Percentiles rank a stretch among this genome's conserved stretches.
Evolutionary conservation across 1,284 basidiomycete genomes (phyloP).

Genomic region (Mycosarcoma maydis): DNA sequence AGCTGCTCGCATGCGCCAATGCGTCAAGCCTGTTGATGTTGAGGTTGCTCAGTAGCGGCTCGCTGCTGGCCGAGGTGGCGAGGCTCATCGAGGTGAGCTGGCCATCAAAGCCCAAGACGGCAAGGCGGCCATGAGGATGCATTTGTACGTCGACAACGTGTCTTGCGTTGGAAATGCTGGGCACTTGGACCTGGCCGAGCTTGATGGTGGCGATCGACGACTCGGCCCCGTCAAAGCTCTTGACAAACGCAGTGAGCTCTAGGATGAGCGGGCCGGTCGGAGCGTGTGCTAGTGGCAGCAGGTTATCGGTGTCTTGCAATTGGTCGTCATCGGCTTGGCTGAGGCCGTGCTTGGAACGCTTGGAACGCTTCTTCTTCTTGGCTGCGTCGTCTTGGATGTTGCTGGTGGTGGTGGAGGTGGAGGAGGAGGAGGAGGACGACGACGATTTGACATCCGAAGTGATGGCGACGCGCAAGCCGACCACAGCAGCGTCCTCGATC

Average conservation of each 20-base stretch:
- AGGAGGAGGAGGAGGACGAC: no score
- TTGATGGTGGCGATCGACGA: conserved; percentile 10
- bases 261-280: conserved; percentile 23
- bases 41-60: conserved; percentile 19
- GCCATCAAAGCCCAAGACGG: conserved; percentile 20
- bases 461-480: conserved; percentile 33
- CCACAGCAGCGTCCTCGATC: conserved; percentile 33
- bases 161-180: conserved; percentile 7
- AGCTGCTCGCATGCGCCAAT: conserved; percentile 18
- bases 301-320: neutral
- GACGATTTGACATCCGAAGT: conserved; percentile 13
- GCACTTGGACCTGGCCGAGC: conserved; percentile 23
- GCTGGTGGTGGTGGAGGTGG: neutral
- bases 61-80: conserved; percentile 9
- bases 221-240: conserved; percentile 32
- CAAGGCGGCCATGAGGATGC: conserved; percentile 35
- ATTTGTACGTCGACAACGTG: conserved; percentile 31
- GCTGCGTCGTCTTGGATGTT: conserved; percentile 4
- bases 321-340: conserved; percentile 11
- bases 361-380: conserved; percentile 42
- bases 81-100: conserved; percentile 21
- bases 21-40: conserved; percentile 9
- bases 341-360: conserved; percentile 27
- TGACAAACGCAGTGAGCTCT: conserved; percentile 28
- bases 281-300: neutral